Evolutionary conservation across 768 basidiomycete species (phyloP), one percentile per base, ranked within the genome.

Genomic region (Grammothele lineata): DNA sequence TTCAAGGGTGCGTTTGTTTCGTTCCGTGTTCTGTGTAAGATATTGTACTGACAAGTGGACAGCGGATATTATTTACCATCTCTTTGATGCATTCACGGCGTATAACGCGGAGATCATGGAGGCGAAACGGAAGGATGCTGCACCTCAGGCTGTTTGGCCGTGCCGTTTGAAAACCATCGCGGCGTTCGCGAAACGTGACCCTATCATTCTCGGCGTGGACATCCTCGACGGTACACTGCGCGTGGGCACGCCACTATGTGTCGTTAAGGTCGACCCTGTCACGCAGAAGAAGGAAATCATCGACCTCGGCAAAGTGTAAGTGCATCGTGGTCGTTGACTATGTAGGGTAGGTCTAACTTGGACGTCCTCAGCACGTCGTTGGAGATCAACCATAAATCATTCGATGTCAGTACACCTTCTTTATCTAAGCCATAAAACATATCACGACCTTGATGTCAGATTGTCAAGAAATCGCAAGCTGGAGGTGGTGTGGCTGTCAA

Each of bases 11-110:
- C 32, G 70, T 58, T 9, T 22, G 14, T 22, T 15, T n/a, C 5
- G 14, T 19, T 12, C 30, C 11, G 18, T 49, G 3, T 14, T 10
- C 24, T 17, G 26, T 24, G 48, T 3, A 14, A 41, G 35, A 42
- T 36, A 5, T 30, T 55, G 18, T n/a, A 51, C 30, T 15, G 22
- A 17, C 3, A 9, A 49, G 23, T 8, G 17, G 52, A 22, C 63
- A 97, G 95, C 95, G 52, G 93, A 96, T 66, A 97, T 98, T 63
- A 98, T 99, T 57, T 99, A 99, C 67, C 95, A 97, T 64, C 70
- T 99, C 37, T 97, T 98, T 63, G 94, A 98, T 62, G 81, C 92
- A 14, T 98, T 98, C 73, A 96, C 83, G 35, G 88, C 84, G 1
- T 98, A 98, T 68, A 95, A 95, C 62, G 77, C 78, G 50, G 89